Evolutionary conservation across 306 rosid species (phyloP).

Genomic region (Alnus rubra): DNA sequence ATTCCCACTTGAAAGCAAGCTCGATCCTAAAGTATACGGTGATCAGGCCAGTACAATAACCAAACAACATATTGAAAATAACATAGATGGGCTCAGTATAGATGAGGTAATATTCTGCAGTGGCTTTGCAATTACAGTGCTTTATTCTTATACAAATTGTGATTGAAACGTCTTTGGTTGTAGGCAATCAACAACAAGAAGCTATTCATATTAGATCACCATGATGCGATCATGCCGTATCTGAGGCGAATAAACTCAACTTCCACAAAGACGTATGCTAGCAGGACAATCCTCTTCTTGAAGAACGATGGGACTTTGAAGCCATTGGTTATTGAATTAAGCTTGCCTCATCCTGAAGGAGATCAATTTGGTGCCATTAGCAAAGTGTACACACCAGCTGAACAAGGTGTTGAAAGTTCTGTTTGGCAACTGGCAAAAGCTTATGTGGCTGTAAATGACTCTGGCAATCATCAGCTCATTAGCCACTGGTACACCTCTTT

Average conservation of each 20-base stretch:
- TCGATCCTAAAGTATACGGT: constrained; percentile 52
- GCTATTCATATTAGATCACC: no score
- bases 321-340: constrained; percentile 77
- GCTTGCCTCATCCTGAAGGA: constrained; percentile 62
- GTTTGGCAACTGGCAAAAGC: constrained; percentile 86
- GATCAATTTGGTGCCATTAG: constrained; percentile 60
- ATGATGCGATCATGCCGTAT: constrained; percentile 70
- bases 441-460: constrained; percentile 65
- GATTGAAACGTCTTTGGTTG: constrained; percentile 19
- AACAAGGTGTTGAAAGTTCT: constrained; percentile 52
- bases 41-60: constrained; percentile 65
- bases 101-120: constrained; percentile 50
- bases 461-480: constrained; percentile 73
- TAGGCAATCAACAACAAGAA: no score
- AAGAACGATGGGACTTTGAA: constrained; percentile 64
- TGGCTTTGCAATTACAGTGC: no score
- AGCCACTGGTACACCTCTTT: constrained; percentile 64
- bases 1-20: constrained; percentile 75
- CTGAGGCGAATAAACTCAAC: constrained; percentile 63
- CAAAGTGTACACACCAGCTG: constrained; percentile 54
- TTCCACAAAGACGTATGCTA: constrained; percentile 61
- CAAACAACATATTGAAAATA: constrained; percentile 47
- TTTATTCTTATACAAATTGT: constrained; percentile 1
- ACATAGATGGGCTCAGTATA: constrained; percentile 55
- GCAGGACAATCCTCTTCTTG: constrained; percentile 69